Evolutionary conservation across 1,284 basidiomycete genomes (phyloP).

Genomic region (Testicularia cyperi): DNA sequence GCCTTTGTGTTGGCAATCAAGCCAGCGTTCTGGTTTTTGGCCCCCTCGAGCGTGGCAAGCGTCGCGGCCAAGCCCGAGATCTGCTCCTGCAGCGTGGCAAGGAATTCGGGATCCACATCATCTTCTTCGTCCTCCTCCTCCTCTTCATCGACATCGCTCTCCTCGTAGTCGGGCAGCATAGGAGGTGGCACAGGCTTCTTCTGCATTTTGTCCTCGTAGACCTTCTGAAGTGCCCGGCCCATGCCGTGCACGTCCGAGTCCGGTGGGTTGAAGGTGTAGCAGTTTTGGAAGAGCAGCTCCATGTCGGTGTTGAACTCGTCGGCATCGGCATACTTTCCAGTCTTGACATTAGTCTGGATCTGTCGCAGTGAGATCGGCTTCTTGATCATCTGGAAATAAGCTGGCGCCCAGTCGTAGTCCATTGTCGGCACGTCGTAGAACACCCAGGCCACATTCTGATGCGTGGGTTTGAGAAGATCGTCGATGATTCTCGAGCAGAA

Average conservation of each 20-base stretch:
- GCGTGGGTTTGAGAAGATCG: slow-evolving; percentile 76
- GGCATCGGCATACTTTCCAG: slow-evolving; percentile 73
- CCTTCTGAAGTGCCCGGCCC: slow-evolving; percentile 67
- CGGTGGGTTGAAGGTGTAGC: slow-evolving; percentile 85
- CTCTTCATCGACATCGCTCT: slow-evolving; percentile 62
- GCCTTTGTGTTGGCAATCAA: slow-evolving; percentile 49
- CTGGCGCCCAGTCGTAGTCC: slow-evolving; percentile 76
- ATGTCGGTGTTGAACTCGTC: slow-evolving; percentile 85
- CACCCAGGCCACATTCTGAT: slow-evolving; percentile 73
- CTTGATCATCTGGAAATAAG: slow-evolving; percentile 84
- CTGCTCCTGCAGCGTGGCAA: slow-evolving; percentile 44
- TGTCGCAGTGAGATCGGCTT: slow-evolving; percentile 77
- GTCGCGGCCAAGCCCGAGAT: slow-evolving; percentile 48
- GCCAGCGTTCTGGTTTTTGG: slow-evolving; percentile 49
- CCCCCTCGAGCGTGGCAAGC: slow-evolving; percentile 45
- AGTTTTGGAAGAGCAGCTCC: slow-evolving; percentile 90
- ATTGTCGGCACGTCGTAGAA: slow-evolving; percentile 91
- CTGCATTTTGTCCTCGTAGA: slow-evolving; percentile 91
- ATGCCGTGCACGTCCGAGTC: slow-evolving; percentile 78
- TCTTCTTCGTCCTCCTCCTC: slow-evolving; percentile 52
- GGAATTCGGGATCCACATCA: slow-evolving; percentile 39
- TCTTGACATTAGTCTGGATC: slow-evolving; percentile 71
- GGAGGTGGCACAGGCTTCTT: slow-evolving; percentile 67
- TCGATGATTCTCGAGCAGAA: slow-evolving; percentile 76
- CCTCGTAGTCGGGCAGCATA: slow-evolving; percentile 49